Evolutionary conservation across 768 basidiomycete species (phyloP).

Genomic region (Botryobasidium botryosum): DNA sequence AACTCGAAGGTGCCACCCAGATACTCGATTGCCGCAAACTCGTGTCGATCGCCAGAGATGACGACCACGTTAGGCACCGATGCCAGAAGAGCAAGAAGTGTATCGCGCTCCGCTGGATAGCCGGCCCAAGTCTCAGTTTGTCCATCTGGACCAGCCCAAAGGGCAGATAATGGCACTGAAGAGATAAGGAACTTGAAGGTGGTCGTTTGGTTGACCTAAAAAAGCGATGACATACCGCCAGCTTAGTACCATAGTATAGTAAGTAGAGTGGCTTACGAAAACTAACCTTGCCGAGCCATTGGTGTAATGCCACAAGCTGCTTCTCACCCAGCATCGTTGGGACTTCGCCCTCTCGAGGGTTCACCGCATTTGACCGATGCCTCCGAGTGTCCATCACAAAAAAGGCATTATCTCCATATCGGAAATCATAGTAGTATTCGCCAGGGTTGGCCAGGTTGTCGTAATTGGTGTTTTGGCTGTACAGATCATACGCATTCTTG

Average conservation of each 20-base stretch:
- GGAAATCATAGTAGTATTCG: constrained; percentile 38
- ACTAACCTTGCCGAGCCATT: constrained; percentile 41
- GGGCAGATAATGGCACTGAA: constrained; percentile 56
- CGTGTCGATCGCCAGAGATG: constrained; percentile 60
- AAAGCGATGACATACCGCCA: neutral
- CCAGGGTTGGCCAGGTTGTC: constrained; percentile 22
- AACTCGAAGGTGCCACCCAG: constrained; percentile 37
- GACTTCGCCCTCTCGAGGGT: constrained; percentile 19
- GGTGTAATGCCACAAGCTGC: constrained; percentile 41
- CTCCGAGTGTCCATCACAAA: constrained; percentile 64
- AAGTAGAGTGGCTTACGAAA: neutral
- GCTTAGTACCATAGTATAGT: neutral
- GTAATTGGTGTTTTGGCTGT: constrained; percentile 48
- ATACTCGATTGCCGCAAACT: constrained; percentile 59
- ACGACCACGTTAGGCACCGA: constrained; percentile 54
- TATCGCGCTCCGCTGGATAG: constrained; percentile 39
- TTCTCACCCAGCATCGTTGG: constrained; percentile 50
- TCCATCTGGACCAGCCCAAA: constrained; percentile 44
- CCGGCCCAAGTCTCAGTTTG: constrained; percentile 54
- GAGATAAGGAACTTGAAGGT: constrained; percentile 66
- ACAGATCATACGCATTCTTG: constrained; percentile 38
- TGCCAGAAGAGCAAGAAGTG: constrained; percentile 39
- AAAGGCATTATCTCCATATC: constrained; percentile 49
- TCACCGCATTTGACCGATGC: constrained; percentile 31
- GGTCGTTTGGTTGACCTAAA: constrained; percentile 45